Evolutionary conservation across 1,139 yeast genomes (phyloP).

Genomic region (Nakaseomyces nivariensis): DNA sequence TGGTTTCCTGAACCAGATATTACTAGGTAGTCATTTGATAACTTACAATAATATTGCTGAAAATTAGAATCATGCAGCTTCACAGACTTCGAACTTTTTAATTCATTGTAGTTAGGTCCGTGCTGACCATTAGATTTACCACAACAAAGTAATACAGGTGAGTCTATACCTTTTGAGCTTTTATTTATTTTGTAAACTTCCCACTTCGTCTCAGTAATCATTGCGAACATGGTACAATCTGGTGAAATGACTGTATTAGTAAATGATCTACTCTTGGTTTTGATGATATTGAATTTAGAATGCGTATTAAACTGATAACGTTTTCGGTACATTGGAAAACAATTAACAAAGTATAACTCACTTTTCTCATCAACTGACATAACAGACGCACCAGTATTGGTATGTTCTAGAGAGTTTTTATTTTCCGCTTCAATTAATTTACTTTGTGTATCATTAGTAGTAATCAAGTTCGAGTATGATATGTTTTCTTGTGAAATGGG

Average conservation of each 20-base stretch:
- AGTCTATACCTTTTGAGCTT: constrained; percentile 27
- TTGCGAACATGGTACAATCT: constrained; percentile 44
- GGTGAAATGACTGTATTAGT: constrained; percentile 55
- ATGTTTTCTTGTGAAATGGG: constrained; percentile 10
- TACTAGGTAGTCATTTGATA: constrained; percentile 51
- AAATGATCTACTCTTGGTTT: constrained; percentile 40
- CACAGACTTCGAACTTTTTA: constrained; percentile 23
- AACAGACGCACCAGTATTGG: constrained; percentile 8
- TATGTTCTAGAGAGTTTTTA: constrained; percentile 3
- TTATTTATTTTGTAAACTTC: constrained; percentile 46
- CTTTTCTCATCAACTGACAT: constrained; percentile 27
- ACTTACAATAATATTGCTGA: constrained; percentile 49
- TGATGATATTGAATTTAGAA: constrained; percentile 34
- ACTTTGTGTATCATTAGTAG: constrained; percentile 2
- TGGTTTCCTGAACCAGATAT: constrained; percentile 70
- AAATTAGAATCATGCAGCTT: neutral
- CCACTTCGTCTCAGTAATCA: constrained; percentile 62
- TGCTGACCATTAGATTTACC: constrained; percentile 63
- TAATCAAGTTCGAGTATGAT: constrained; percentile 3
- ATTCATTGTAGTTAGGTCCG: constrained; percentile 39
- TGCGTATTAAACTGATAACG: constrained; percentile 57
- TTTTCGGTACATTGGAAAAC: constrained; percentile 76
- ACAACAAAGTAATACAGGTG: constrained; percentile 54
- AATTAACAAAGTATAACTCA: constrained; percentile 62
- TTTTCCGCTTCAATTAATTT: constrained; percentile 3